Conservation (phyloP, 345 rosid species). For the Gossypium arboreum region DNA sequence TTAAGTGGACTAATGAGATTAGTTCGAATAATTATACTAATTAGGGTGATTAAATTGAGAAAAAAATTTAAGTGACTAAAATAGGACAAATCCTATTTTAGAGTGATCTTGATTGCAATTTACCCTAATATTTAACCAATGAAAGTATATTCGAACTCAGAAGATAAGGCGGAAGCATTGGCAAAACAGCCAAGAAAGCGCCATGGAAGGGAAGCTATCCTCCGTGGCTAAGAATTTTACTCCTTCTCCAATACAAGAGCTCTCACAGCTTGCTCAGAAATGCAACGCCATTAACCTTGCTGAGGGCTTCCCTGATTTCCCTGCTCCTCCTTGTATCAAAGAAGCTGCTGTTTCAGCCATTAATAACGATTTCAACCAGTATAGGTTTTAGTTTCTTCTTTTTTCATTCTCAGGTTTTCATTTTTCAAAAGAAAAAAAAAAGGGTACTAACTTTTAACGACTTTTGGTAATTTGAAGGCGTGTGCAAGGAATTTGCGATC, state of each 20-base stretch:
- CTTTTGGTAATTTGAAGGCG: slow-evolving; percentile 32
- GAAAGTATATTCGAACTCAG: not conserved
- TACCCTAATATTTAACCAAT: too few species aligned
- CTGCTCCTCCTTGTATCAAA: slow-evolving; percentile 45
- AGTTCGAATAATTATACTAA: too few species aligned
- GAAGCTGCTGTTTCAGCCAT: slow-evolving; percentile 59
- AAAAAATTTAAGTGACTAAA: too few species aligned
- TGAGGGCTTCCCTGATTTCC: slow-evolving; percentile 67
- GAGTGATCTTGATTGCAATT: too few species aligned
- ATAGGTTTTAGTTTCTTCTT: slow-evolving; percentile 10
- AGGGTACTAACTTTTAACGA: not conserved
- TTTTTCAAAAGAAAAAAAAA: not conserved
- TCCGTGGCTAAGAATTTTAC: slow-evolving; percentile 38
- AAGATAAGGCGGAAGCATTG: slow-evolving; percentile 1
- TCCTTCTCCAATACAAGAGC: slow-evolving; percentile 53
- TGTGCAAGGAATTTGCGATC: slow-evolving; percentile 62
- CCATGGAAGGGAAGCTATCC: slow-evolving; percentile 43
- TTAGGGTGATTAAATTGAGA: too few species aligned
- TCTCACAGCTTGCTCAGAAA: slow-evolving; percentile 49
- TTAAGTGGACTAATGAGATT: too few species aligned
- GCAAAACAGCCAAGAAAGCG: not conserved
- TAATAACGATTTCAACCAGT: slow-evolving; percentile 53
- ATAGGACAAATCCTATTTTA: too few species aligned
- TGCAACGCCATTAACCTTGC: slow-evolving; percentile 55
- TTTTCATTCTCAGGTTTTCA: not conserved